Evolutionary conservation across 2,329 filamentous ascomycete genomes (phyloP).

Genomic region (Paramyrothecium roridum): DNA sequence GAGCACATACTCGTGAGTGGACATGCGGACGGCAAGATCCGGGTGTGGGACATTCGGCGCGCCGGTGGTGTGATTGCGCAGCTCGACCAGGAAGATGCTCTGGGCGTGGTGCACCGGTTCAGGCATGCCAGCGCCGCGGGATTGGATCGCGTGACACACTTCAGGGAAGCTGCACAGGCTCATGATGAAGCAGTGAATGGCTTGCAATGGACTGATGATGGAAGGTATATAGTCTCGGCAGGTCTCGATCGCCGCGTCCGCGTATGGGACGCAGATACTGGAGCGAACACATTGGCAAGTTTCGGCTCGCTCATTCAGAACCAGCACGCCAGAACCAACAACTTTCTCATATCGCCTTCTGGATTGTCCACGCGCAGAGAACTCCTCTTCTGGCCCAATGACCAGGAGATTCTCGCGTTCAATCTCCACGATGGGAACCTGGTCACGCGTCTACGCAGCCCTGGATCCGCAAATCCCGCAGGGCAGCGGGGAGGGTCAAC

Average conservation of each 20-base stretch:
- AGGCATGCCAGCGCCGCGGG: slow-evolving; percentile 27
- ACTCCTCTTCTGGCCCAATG: slow-evolving; percentile 77
- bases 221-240: slow-evolving; percentile 70
- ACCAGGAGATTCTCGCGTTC: slow-evolving; percentile 74
- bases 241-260: slow-evolving; percentile 82
- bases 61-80: slow-evolving; percentile 73
- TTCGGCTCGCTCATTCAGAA: slow-evolving; percentile 85
- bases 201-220: slow-evolving; percentile 79
- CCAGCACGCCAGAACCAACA: slow-evolving; percentile 56
- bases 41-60: slow-evolving; percentile 84
- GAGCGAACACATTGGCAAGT: slow-evolving; percentile 82
- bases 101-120: slow-evolving; percentile 56
- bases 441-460: slow-evolving; percentile 67
- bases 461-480: slow-evolving; percentile 48
- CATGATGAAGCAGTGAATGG: slow-evolving; percentile 84
- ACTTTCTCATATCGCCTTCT: slow-evolving; percentile 62
- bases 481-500: slow-evolving; percentile 38
- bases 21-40: slow-evolving; percentile 77
- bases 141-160: slow-evolving; percentile 24
- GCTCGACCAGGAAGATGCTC: slow-evolving; percentile 79
- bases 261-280: slow-evolving; percentile 79
- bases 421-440: slow-evolving; percentile 75
- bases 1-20: slow-evolving; percentile 81
- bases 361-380: slow-evolving; percentile 57
- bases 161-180: slow-evolving; percentile 57